Evolutionary conservation across 23 red algal species (phyloP), one percentile per base, ranked within the genome.

Genomic region (Agarophyton chilense): DNA sequence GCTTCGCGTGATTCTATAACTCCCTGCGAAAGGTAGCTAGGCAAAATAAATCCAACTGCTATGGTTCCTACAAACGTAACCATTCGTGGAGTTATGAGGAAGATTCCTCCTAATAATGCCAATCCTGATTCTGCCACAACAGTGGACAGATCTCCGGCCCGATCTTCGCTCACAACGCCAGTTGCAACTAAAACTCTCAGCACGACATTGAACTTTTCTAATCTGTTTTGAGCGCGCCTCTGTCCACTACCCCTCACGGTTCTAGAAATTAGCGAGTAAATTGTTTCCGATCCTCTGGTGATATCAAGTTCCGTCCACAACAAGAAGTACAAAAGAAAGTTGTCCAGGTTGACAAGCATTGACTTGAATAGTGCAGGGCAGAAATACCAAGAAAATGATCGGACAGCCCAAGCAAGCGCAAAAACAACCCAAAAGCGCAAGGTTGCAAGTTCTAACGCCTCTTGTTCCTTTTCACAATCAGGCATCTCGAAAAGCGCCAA

Each of bases 381-480:
- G 62, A 90, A 90, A 68, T 86, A 93, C 50, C 90, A 78, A 13
- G 62, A 4, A 21, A 78, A 22, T 43, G 78, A 83, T 31, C 90
- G 90, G 21, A 42, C 34, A 16, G 45, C 68, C 79, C 81, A 85
- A 8, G 62, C 55, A 39, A 86, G 44, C 10, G 61, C 90, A 49
- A 93, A 83, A 10, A 86, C 80, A 47, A 84, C 80, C 90, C 90
- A 93, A 50, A 78, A 93, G 19, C 76, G 79, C 49, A 93, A 66
- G 8, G 72, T 53, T 16, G n/a, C 66, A 36, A 56, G 43, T 35
- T 82, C 76, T 35, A 58, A 28, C 55, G 70, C 34, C 19, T 78
- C 52, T 18, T 68, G 38, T 52, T 54, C 47, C 55, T 58, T 58
- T 10, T 58, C 55, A 28, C 12, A 28, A 28, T 58, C 22, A 58